Percentiles rank a stretch among this genome's conserved stretches.
These are phyloP conservation scores for Dendrobium huoshanense DNA, from an alignment of 106 monocot species.

Conservation along the genomic window DNA sequence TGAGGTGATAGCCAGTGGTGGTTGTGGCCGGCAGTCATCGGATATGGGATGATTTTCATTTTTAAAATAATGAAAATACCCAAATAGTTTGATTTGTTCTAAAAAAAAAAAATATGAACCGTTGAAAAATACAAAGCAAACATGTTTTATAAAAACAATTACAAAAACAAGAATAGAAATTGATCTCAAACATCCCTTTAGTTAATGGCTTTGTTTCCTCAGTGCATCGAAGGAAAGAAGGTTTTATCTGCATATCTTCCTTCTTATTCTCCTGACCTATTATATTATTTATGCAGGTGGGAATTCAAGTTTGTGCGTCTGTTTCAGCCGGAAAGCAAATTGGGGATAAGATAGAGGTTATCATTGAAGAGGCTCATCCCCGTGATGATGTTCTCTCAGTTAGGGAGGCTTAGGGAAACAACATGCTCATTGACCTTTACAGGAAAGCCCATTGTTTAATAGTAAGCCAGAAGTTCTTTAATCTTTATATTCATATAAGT, in stretches of 20 bases:
- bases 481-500: background rate
- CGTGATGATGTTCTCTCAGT: constrained; percentile 73
- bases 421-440: background rate
- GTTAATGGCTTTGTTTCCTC: too few relatives aligned
- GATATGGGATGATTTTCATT: too few relatives aligned
- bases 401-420: constrained; percentile 25
- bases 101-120: too few relatives aligned
- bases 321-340: constrained; percentile 55
- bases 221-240: too few relatives aligned
- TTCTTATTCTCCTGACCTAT: background rate
- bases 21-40: too few relatives aligned
- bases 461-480: background rate
- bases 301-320: constrained; percentile 57
- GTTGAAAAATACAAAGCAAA: too few relatives aligned
- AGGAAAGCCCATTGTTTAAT: background rate
- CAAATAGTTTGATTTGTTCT: too few relatives aligned
- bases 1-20: too few relatives aligned
- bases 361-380: constrained; percentile 58
- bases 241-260: background rate
- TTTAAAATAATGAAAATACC: too few relatives aligned
- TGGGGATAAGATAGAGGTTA: constrained; percentile 68
- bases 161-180: too few relatives aligned
- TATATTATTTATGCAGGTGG: constrained; percentile 42
- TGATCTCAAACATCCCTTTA: too few relatives aligned
- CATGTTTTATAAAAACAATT: too few relatives aligned